phyloP scores from a whole-genome alignment of 441 rosid species.

The Gossypium gossypioides region DNA sequence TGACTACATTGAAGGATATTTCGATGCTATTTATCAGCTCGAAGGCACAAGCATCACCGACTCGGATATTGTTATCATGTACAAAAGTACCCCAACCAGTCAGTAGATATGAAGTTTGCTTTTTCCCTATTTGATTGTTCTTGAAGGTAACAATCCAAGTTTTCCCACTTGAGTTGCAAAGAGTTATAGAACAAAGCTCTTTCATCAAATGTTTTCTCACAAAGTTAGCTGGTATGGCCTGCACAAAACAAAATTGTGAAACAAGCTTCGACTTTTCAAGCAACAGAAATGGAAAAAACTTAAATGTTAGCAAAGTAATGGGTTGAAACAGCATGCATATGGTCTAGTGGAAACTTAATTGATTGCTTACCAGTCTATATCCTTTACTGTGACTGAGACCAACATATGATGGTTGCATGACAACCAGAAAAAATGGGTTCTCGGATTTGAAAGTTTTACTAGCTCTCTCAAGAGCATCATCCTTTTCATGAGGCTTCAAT shows the following conservation, averaged over 20 bases:
- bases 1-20: neutral
- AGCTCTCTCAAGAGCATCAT: constrained; percentile 12
- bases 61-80: constrained; percentile 1
- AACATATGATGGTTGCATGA: constrained; percentile 20
- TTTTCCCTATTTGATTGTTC: neutral
- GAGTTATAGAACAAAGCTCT: neutral
- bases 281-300: neutral
- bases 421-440: constrained; percentile 15
- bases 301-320: neutral
- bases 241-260: neutral
- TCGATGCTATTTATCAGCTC: constrained; percentile 5
- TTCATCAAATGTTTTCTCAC: neutral
- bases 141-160: neutral
- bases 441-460: constrained; percentile 11
- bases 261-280: neutral
- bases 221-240: constrained; percentile 2
- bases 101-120: neutral
- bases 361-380: constrained; percentile 16
- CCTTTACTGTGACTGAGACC: neutral
- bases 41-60: constrained; percentile 9
- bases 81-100: constrained; percentile 4
- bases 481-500: neutral
- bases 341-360: neutral
- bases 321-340: neutral
- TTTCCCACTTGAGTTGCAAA: constrained; percentile 5